Evolutionary conservation across 2,329 filamentous ascomycete species (phyloP).

Genomic region (Pseudocercospora crystallina): DNA sequence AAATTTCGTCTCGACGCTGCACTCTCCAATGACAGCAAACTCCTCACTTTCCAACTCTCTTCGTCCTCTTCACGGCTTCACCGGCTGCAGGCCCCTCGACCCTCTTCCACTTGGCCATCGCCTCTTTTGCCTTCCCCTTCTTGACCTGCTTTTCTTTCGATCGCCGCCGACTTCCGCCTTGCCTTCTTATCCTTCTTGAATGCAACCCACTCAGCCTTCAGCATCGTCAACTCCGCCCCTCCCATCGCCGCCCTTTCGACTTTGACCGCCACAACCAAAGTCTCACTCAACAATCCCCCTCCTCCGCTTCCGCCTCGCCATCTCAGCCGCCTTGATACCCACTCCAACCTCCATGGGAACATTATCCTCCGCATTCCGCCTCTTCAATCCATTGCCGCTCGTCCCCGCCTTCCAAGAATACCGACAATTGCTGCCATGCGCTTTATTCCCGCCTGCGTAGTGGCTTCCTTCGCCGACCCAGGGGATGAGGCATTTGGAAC

Average conservation of each 20-base stretch:
- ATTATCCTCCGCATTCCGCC: not conserved
- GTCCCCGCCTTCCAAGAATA: too few relatives aligned
- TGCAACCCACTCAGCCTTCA: too few relatives aligned
- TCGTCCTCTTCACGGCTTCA: too few relatives aligned
- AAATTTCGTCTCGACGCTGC: not conserved
- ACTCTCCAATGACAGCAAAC: not conserved
- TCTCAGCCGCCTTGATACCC: too few relatives aligned
- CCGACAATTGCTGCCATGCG: not conserved
- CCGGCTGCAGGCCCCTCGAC: not conserved
- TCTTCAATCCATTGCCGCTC: not conserved
- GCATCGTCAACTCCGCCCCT: too few relatives aligned
- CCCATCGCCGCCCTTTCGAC: too few relatives aligned
- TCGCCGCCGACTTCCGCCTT: not conserved
- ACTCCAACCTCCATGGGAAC: too few relatives aligned
- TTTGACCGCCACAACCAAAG: too few relatives aligned
- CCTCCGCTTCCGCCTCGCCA: too few relatives aligned
- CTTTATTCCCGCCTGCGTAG: slow-evolving; percentile 1
- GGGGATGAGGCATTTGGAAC: slow-evolving; percentile 11
- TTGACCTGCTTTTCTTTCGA: not conserved
- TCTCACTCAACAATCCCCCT: too few relatives aligned
- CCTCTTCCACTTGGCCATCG: not conserved
- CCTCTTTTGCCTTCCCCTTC: not conserved
- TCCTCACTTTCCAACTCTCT: not conserved
- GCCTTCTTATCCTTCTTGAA: too few relatives aligned
- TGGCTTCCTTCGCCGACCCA: slow-evolving; percentile 17